Base-by-base conservation (phyloP, 768 basidiomycete species). In the Infundibulicybe gibba region DNA sequence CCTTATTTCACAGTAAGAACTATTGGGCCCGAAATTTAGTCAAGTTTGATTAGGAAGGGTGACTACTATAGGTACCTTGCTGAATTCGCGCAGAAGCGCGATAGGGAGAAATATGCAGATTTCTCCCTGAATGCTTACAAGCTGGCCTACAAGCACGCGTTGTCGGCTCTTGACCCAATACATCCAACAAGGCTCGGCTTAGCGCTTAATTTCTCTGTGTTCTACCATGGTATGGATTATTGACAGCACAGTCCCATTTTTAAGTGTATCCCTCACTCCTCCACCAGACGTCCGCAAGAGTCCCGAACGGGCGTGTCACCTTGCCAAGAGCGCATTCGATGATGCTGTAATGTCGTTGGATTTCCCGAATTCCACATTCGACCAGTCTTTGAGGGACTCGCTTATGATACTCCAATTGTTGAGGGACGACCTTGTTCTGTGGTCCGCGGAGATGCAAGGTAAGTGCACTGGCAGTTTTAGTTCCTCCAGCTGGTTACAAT, bases 181-280 rank as follows among this genome's bases (percentile, higher is more conserved):
- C 88, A 94, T 68, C 90, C 92, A 47, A 94, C 92, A 51, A 80
- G 90, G 56, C 72, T 94, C 48, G 92, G 91, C 32, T 72, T 94
- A 43, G 90, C 91, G 31, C 75, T 94, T 58, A 94, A 94, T 71
- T 93, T 94, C 69, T 85, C 90, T n/a, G 92, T 94, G 43, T 94
- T 89, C 72, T 93, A 88, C 65, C 91, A 91, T 63, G 77, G 69
- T 67, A 25, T 8, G 8, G 3, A 25, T 25, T 25, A 25, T 54
- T n/a, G 12, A 8, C 16, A 32, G 47, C 17, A 30, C 40, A 20
- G 38, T 47, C 37, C 9, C 21, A 43, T 14, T 20, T 5, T 39
- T 21, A 25, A 35, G 12, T 34, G 20, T 14, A 6, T 40, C 17
- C 32, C 8, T 19, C 6, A 33, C 46, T 40, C 17, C 32, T 25